Base-by-base conservation (phyloP, 2,329 filamentous ascomycete species). In the Dothideomycetes sp. region DNA sequence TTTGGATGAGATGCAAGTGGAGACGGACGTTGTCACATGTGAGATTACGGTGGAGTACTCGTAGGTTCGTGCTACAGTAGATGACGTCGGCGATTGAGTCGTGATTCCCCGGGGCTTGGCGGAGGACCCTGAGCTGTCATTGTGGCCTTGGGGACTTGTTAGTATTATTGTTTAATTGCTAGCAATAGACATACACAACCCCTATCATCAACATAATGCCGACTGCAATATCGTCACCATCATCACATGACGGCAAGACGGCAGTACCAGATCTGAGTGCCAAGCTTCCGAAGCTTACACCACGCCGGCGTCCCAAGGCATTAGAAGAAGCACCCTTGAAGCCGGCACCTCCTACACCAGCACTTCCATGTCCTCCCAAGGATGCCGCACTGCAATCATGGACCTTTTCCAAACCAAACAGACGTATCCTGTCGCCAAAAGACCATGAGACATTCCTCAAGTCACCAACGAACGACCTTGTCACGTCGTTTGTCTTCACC, bases 401-500 rank as follows among this genome's bases (percentile, higher is more conserved):
- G 54, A 63, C 60, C 4, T 93, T 84, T 65, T 65, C 68, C 42
- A 66, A 65, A 4, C 91, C 91, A 1, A 74, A 70, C 10, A 75
- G 88, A 44, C 76, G 88, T 7, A 96, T 98, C 38, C 66, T 98
- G 10, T 89, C 87, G 3, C 69, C 69, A 2, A 67, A 74, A 36
- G 91, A 98, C 50, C 88, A 94, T 56, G 72, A 84, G 14, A 63
- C 86, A 3, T 98, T 96, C 53, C 71, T 87, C 14, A 65, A 74
- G 1, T 95, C 88, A 0, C 69, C 80, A 0, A 81, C 88, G 5
- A 82, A 84, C 59, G 69, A 69, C 5, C 72, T 96, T 31, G 72
- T 98, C 32, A 67, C 84, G 42, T 77, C 84, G 15, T 98, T 94
- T 63, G 72, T 95, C 45, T 95, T 94, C 60, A 75, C 76, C 8